These are phyloP conservation scores for Paradendryphiella salina DNA, from an alignment of 2,329 filamentous ascomycete species.

Conservation along the genomic window DNA sequence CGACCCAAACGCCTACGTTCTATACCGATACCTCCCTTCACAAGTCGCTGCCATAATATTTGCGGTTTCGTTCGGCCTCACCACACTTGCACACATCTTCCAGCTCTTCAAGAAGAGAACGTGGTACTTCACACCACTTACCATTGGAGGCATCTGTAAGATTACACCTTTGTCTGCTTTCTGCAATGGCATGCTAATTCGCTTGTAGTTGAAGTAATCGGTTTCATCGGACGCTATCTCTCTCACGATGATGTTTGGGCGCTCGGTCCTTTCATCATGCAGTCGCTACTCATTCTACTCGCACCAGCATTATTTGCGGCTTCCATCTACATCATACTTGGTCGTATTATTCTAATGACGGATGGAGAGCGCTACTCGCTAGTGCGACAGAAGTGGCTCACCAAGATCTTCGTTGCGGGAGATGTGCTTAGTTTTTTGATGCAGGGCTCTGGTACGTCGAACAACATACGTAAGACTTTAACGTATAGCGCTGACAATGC, in stretches of 20 bases:
- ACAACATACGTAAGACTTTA: conserved; percentile 34
- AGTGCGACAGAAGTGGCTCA: conserved; percentile 48
- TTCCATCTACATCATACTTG: conserved; percentile 55
- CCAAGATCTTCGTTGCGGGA: conserved; percentile 52
- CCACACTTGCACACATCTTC: conserved; percentile 49
- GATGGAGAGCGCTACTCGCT: conserved; percentile 47
- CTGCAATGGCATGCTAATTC: too few species aligned
- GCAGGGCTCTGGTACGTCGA: conserved; percentile 34
- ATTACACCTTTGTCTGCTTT: not conserved
- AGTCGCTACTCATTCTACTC: conserved; percentile 51
- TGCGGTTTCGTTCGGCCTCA: conserved; percentile 50
- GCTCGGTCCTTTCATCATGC: conserved; percentile 49
- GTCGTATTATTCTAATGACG: conserved; percentile 49
- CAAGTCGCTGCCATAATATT: conserved; percentile 53
- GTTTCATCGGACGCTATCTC: conserved; percentile 54
- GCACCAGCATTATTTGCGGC: conserved; percentile 55
- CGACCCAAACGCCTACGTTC: conserved; percentile 18
- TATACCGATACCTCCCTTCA: conserved; percentile 49
- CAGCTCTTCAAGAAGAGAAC: conserved; percentile 50
- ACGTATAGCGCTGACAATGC: not conserved
- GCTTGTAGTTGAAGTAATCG: conserved; percentile 53
- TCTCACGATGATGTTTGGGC: conserved; percentile 45
- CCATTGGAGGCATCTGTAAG: conserved; percentile 56
- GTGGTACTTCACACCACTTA: conserved; percentile 58
- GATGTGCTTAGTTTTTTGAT: conserved; percentile 53